Conservation (phyloP, 306 rosid genomes). For the Ormosia emarginata region DNA sequence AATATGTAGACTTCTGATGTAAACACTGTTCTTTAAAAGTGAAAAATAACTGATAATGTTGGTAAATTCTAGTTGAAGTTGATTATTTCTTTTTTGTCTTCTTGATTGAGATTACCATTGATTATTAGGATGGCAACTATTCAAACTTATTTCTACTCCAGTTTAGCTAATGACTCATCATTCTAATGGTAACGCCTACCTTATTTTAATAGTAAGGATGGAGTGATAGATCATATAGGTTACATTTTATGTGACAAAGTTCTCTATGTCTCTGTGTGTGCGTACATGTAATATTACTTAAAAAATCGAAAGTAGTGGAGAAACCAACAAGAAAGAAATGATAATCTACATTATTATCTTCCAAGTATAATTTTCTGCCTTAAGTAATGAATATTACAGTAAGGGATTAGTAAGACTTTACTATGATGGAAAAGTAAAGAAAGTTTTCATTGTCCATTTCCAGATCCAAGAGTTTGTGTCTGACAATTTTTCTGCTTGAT, state of each 20-base stretch:
- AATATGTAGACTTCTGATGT: too few relatives aligned
- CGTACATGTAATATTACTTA: not conserved
- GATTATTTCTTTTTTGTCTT: not conserved
- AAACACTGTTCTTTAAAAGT: too few relatives aligned
- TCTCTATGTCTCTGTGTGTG: not conserved
- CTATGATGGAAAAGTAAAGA: not conserved
- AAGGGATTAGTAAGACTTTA: too few relatives aligned
- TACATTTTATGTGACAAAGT: not conserved
- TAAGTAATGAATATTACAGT: not conserved
- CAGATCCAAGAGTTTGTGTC: not conserved
- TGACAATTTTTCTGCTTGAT: not conserved
- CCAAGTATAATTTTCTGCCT: not conserved
- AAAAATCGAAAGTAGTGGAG: not conserved
- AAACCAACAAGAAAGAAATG: not conserved
- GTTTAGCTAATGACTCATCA: not conserved
- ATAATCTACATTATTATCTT: not conserved
- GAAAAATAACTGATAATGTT: too few relatives aligned
- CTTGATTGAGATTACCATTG: not conserved
- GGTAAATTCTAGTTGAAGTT: too few relatives aligned
- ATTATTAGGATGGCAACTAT: not conserved
- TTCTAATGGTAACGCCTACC: not conserved
- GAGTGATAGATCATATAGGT: not conserved
- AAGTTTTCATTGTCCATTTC: not conserved
- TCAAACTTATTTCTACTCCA: not conserved
- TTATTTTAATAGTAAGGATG: not conserved